Conservation (phyloP, 768 basidiomycete species). For the Kwoniella shandongensis region DNA sequence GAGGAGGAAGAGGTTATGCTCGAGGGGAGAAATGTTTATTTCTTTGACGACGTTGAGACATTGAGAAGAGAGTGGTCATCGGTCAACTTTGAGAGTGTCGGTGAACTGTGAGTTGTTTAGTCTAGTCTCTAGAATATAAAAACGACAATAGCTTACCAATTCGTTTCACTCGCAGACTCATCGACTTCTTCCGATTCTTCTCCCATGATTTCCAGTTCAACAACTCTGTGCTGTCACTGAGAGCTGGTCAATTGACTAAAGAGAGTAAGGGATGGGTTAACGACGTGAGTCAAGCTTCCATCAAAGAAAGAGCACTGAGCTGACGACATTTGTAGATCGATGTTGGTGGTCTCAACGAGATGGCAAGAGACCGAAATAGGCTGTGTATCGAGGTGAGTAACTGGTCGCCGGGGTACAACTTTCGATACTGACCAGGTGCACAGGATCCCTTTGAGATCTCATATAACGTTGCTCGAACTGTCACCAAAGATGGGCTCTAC, state of each 20-base stretch:
- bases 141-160: conserved; percentile 4
- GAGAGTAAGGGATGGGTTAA: conserved; percentile 92
- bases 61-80: conserved; percentile 89
- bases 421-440: not conserved
- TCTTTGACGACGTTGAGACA: conserved; percentile 96
- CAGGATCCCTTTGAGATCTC: conserved; percentile 97
- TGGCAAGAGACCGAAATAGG: conserved; percentile 78
- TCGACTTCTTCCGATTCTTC: conserved; percentile 97
- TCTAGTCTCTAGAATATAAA: not conserved
- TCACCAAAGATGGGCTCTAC: conserved; percentile 93
- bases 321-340: conserved; percentile 44
- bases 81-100: conserved; percentile 87
- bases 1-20: conserved; percentile 57
- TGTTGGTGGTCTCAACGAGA: conserved; percentile 55
- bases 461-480: conserved; percentile 94
- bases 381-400: conserved; percentile 84
- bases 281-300: conserved; percentile 63
- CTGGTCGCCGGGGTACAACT: not conserved
- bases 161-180: conserved; percentile 62
- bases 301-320: not conserved
- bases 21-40: conserved; percentile 77
- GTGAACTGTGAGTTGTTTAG: conserved; percentile 70
- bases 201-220: conserved; percentile 90
- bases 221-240: conserved; percentile 85
- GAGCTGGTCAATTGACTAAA: conserved; percentile 84